Conservation (phyloP, 306 rosid species). For the Malus fusca region DNA sequence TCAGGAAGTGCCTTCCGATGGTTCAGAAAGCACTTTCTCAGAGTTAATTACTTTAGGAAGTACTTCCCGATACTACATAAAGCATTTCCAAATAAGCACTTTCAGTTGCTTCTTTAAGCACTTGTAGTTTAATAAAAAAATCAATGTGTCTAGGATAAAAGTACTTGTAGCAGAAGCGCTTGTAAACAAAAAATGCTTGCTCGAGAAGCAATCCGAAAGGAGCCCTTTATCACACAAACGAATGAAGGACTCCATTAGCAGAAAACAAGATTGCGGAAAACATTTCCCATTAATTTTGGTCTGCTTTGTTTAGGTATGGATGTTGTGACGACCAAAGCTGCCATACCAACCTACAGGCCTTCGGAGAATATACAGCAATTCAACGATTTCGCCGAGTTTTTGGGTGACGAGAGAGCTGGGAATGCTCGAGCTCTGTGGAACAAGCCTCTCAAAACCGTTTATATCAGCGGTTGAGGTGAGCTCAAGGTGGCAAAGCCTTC, state of each 20-base stretch:
- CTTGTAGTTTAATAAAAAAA: too few species aligned
- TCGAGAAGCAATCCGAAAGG: neutral
- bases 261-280: neutral
- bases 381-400: slow-evolving; percentile 71
- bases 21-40: too few species aligned
- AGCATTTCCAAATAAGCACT: neutral
- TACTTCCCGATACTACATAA: neutral
- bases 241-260: neutral
- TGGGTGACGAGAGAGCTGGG: slow-evolving; percentile 84
- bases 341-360: slow-evolving; percentile 77
- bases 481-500: slow-evolving; percentile 81
- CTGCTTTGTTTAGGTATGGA: slow-evolving; percentile 55
- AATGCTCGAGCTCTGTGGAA: slow-evolving; percentile 83
- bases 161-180: neutral
- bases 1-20: too few species aligned
- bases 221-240: neutral
- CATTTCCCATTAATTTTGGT: neutral
- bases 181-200: neutral
- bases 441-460: slow-evolving; percentile 69
- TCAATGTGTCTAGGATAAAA: neutral
- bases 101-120: too few species aligned
- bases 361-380: slow-evolving; percentile 74
- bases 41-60: too few species aligned
- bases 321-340: slow-evolving; percentile 70
- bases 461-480: slow-evolving; percentile 84